These are phyloP conservation scores for Alternaria arborescens DNA, from an alignment of 2,329 filamentous ascomycete species.

Conservation along the genomic window DNA sequence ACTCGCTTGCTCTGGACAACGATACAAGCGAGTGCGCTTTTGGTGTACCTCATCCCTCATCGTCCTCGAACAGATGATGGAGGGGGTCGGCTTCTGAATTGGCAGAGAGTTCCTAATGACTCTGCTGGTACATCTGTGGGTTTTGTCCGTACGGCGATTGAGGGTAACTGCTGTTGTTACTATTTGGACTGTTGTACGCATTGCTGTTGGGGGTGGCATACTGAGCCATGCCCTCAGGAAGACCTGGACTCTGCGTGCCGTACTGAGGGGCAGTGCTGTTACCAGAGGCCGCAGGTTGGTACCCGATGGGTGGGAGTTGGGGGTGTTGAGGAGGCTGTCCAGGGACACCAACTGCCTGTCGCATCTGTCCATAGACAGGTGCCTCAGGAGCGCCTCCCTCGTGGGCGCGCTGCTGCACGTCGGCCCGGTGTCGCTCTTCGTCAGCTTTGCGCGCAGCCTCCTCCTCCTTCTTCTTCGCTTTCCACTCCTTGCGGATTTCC, in stretches of 20 bases:
- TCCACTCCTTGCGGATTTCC: constrained; percentile 99
- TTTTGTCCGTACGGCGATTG: constrained; percentile 61
- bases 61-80: not conserved
- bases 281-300: constrained; percentile 57
- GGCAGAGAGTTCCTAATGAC: constrained; percentile 37
- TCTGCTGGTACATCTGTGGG: constrained; percentile 59
- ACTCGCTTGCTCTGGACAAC: constrained; percentile 16
- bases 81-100: not conserved
- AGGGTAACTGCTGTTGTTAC: constrained; percentile 59
- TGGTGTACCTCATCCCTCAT: constrained; percentile 11
- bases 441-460: constrained; percentile 88
- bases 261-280: constrained; percentile 57
- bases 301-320: constrained; percentile 62
- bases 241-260: constrained; percentile 54
- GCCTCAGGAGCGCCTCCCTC: constrained; percentile 61
- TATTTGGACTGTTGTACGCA: constrained; percentile 55
- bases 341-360: constrained; percentile 55
- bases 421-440: constrained; percentile 81
- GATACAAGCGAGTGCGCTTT: constrained; percentile 23
- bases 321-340: constrained; percentile 57
- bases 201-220: constrained; percentile 55
- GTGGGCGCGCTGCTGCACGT: constrained; percentile 61
- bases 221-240: constrained; percentile 60
- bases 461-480: constrained; percentile 98
- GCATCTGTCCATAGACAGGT: constrained; percentile 55